Conservation (phyloP, 352 stramenopile species). For the Globisporangium echinulatum region DNA sequence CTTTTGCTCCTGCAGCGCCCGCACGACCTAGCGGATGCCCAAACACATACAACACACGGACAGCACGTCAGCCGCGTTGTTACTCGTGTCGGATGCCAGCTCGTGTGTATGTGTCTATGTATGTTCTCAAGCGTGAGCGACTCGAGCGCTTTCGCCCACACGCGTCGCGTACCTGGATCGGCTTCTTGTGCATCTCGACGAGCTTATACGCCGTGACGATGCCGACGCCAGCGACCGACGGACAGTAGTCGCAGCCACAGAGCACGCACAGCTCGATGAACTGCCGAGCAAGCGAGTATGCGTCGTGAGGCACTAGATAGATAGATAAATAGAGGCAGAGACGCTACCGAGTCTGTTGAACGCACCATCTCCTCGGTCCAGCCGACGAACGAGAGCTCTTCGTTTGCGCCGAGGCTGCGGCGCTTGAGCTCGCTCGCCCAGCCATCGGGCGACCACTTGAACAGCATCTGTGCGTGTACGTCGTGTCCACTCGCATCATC, state of each 20-base stretch:
- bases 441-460: conserved; percentile 90
- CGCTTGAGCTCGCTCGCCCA: conserved; percentile 85
- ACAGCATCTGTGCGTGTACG: conserved; percentile 60
- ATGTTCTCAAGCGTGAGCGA: no score
- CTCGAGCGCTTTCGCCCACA: not conserved
- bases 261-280: conserved; percentile 84
- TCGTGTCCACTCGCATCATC: not conserved
- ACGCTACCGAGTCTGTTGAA: not conserved
- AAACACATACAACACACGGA: not conserved
- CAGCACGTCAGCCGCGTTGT: not conserved
- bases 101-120: not conserved
- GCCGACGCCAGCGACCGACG: conserved; percentile 63
- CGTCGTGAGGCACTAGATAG: not conserved
- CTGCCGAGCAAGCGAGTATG: conserved; percentile 17
- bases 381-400: conserved; percentile 74
- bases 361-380: conserved; percentile 85
- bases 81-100: not conserved
- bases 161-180: conserved; percentile 28
- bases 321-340: no score
- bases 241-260: conserved; percentile 87
- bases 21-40: conserved; percentile 31
- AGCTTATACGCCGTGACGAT: conserved; percentile 81
- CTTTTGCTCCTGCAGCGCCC: conserved; percentile 48
- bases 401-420: conserved; percentile 69
- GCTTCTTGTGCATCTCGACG: conserved; percentile 43